Base-by-base conservation (phyloP, 2,329 filamentous ascomycete species). In the Dothistroma pini region DNA sequence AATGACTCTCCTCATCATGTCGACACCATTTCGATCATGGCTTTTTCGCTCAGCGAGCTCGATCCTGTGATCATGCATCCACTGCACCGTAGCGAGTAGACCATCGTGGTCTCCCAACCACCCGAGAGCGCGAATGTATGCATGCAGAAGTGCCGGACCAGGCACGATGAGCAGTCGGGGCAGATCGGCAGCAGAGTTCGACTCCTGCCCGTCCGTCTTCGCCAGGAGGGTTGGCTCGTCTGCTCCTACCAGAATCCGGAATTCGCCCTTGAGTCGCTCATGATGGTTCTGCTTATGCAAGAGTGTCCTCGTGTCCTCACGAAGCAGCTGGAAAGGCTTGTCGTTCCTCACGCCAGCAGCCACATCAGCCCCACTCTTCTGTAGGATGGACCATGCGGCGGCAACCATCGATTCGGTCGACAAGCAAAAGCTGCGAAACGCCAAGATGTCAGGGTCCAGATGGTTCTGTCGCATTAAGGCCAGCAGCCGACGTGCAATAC, bases 71-170 rank as follows among this genome's bases (percentile, higher is more conserved):
- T 74, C 66, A 0, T 83, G 74, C 65, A 88, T 82, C 86, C 87
- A 92, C 32, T 76, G 72, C 14, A 88, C 74, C 5, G 87, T 74
- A 4, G 76, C 76, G 5, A 82, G 78, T 71, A 91, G 84, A 54
- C 82, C 84, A 1, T 81, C 75, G 54, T 79, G 78, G 65, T 90
- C 85, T 38, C 81, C 82, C n/a, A 86, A 73, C 56, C 83, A 80
- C 0, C 84, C 88, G 22, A 91, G 76, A 0, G 84, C 80, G 52
- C 86, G 81, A 71, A 91, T 80, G 70, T 89, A 89, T 1, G 78
- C 76, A 66, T 89, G 84, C 1, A 85, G 70, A 41, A 80, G 74
- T 21, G 74, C 74, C 7, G 82, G 80, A 10, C 73, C 72, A 11
- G 86, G 76, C 12, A 77, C 71, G 41, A 78, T 74, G 8, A 80